phyloP scores from a whole-genome alignment of 495 filamentous ascomycete species.

The Penicillium herquei region DNA sequence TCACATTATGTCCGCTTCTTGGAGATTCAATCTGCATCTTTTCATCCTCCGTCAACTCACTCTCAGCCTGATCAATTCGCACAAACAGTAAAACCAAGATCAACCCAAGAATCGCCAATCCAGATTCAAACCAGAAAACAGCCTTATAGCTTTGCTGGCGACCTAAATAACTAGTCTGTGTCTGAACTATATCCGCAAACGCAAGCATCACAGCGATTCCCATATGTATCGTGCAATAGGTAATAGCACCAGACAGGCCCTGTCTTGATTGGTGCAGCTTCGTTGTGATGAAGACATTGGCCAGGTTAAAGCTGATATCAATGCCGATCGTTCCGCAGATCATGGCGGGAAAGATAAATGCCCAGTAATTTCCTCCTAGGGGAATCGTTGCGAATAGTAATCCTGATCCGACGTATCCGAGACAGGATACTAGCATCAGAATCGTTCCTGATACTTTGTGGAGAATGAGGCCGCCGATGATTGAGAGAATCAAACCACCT shows the following conservation, averaged over 20 bases:
- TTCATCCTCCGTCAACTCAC: constrained; percentile 69
- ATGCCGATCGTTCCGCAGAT: constrained; percentile 76
- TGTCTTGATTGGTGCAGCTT: constrained; percentile 67
- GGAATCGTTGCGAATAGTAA: constrained; percentile 75
- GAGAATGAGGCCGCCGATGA: constrained; percentile 70
- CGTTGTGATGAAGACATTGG: constrained; percentile 83
- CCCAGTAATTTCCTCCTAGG: constrained; percentile 60
- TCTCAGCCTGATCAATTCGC: constrained; percentile 62
- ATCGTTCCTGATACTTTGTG: constrained; percentile 72
- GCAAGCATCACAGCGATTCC: constrained; percentile 81
- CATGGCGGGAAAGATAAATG: constrained; percentile 81
- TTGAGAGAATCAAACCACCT: constrained; percentile 71
- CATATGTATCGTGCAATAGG: constrained; percentile 67
- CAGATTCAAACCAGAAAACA: constrained; percentile 69
- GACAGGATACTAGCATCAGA: constrained; percentile 64
- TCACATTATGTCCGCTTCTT: too few relatives aligned
- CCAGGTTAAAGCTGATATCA: constrained; percentile 79
- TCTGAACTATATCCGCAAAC: constrained; percentile 68
- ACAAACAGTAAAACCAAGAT: constrained; percentile 61
- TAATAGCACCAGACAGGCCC: constrained; percentile 71
- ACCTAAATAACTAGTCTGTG: constrained; percentile 47
- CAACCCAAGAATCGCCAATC: constrained; percentile 52
- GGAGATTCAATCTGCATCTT: background rate
- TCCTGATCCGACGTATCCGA: constrained; percentile 61
- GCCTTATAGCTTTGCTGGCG: constrained; percentile 55